These are phyloP conservation scores for Quercus rubra DNA, from an alignment of 306 rosid species.

Conservation along the genomic window DNA sequence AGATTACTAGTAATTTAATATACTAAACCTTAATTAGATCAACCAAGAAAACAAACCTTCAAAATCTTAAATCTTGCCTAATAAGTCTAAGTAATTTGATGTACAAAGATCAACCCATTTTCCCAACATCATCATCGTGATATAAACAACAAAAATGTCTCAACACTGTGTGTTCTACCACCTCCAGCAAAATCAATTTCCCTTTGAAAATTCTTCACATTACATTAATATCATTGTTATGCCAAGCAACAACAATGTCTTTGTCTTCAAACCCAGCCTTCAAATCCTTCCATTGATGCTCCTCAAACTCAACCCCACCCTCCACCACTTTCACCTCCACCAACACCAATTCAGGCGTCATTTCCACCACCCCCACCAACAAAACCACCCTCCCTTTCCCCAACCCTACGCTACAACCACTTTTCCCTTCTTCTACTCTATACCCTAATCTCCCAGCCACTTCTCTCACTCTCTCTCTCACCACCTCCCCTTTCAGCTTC, in stretches of 20 bases:
- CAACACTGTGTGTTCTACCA: no score
- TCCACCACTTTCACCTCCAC: constrained; percentile 56
- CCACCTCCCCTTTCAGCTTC: constrained; percentile 26
- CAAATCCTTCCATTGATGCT: constrained; percentile 53
- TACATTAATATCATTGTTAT: constrained; percentile 10
- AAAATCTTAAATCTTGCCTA: no score
- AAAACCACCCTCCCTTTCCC: constrained; percentile 61
- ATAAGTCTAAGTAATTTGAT: no score
- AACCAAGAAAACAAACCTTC: no score
- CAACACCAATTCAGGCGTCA: constrained; percentile 39
- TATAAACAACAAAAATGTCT: no score
- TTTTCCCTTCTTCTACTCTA: constrained; percentile 56
- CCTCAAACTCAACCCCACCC: constrained; percentile 59
- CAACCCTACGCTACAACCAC: constrained; percentile 41
- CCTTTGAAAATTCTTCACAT: not conserved
- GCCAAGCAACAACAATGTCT: constrained; percentile 61
- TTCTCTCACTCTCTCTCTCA: constrained; percentile 60
- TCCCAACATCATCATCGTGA: no score
- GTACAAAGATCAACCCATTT: no score
- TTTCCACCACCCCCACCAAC: constrained; percentile 49
- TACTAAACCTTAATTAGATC: no score
- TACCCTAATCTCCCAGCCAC: constrained; percentile 57
- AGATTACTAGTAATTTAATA: no score
- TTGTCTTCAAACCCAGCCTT: constrained; percentile 44
- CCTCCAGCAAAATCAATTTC: no score